Evolutionary conservation across 2,329 filamentous ascomycete species (phyloP).

Genomic region (Diaporthe batatas): DNA sequence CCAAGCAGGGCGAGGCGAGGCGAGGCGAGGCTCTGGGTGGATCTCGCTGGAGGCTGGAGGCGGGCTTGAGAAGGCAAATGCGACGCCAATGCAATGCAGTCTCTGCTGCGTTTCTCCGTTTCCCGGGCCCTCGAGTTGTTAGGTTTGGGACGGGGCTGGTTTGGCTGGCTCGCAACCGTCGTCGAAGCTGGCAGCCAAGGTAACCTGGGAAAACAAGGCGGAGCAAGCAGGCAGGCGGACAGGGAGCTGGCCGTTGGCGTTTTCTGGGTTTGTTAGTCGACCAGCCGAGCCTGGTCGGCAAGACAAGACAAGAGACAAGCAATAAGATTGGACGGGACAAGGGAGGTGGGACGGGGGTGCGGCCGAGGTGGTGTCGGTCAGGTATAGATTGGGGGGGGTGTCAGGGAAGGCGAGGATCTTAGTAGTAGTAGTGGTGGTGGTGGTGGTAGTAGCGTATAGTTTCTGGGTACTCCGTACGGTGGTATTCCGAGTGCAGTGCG

Average conservation of each 20-base stretch:
- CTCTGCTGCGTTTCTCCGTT: slow-evolving; percentile 29
- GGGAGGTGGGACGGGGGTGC: slow-evolving; percentile 31
- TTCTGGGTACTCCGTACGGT: slow-evolving; percentile 24
- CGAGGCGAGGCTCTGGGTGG: slow-evolving; percentile 39
- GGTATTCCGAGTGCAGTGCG: slow-evolving; percentile 28
- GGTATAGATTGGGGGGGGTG: slow-evolving; percentile 36
- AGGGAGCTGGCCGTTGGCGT: slow-evolving; percentile 28
- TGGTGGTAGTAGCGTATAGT: neutral
- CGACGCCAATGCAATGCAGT: slow-evolving; percentile 32
- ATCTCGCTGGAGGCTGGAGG: neutral
- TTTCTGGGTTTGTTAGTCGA: slow-evolving; percentile 21
- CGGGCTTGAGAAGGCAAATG: slow-evolving; percentile 15
- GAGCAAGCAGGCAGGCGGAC: slow-evolving; percentile 9
- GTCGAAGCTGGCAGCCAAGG: slow-evolving; percentile 30
- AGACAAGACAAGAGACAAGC: slow-evolving; percentile 34
- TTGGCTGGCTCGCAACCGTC: slow-evolving; percentile 30
- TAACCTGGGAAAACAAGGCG: slow-evolving; percentile 31
- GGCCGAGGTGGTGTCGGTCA: slow-evolving; percentile 32
- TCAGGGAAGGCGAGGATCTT: slow-evolving; percentile 32
- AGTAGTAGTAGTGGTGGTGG: neutral
- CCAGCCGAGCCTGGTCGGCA: slow-evolving; percentile 24
- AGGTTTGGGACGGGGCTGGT: neutral
- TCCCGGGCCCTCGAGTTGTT: slow-evolving; percentile 5
- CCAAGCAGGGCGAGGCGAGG: slow-evolving; percentile 29
- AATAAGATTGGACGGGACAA: slow-evolving; percentile 27